Evolutionary conservation across 2,329 filamentous ascomycete genomes (phyloP).

Genomic region (Dactylellina parvicollis): DNA sequence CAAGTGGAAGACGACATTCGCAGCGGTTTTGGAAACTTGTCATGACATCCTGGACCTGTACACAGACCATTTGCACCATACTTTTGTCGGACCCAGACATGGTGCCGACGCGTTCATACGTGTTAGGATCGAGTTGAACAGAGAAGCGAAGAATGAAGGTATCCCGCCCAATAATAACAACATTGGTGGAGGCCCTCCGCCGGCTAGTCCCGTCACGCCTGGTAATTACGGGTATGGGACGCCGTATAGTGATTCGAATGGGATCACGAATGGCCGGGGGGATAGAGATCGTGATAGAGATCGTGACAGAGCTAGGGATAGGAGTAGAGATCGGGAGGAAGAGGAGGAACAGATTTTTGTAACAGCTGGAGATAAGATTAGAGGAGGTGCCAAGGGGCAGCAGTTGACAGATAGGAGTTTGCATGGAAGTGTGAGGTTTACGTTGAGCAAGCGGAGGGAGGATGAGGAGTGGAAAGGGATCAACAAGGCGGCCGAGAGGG

Average conservation of each 20-base stretch:
- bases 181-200: slow-evolving; percentile 57
- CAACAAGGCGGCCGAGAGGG: slow-evolving; percentile 54
- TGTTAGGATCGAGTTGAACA: slow-evolving; percentile 86
- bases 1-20: slow-evolving; percentile 63
- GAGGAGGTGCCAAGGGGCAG: slow-evolving; percentile 47
- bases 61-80: slow-evolving; percentile 80
- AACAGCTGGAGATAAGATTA: slow-evolving; percentile 42
- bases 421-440: slow-evolving; percentile 86
- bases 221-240: slow-evolving; percentile 47
- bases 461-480: slow-evolving; percentile 75
- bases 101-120: slow-evolving; percentile 82
- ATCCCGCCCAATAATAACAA: slow-evolving; percentile 60
- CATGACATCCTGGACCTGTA: slow-evolving; percentile 93
- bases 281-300: slow-evolving; percentile 22
- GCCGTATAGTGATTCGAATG: slow-evolving; percentile 46
- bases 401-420: slow-evolving; percentile 61
- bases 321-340: slow-evolving; percentile 1
- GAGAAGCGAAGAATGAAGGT: slow-evolving; percentile 73
- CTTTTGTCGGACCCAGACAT: slow-evolving; percentile 77
- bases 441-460: slow-evolving; percentile 82
- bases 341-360: slow-evolving; percentile 44
- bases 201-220: slow-evolving; percentile 51
- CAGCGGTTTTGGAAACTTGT: slow-evolving; percentile 76
- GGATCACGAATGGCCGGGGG: slow-evolving; percentile 30
- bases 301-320: slow-evolving; percentile 14